phyloP scores from a whole-genome alignment of 2,329 filamentous ascomycete genomes.

The Cladosporium austrohemisphaericum region DNA sequence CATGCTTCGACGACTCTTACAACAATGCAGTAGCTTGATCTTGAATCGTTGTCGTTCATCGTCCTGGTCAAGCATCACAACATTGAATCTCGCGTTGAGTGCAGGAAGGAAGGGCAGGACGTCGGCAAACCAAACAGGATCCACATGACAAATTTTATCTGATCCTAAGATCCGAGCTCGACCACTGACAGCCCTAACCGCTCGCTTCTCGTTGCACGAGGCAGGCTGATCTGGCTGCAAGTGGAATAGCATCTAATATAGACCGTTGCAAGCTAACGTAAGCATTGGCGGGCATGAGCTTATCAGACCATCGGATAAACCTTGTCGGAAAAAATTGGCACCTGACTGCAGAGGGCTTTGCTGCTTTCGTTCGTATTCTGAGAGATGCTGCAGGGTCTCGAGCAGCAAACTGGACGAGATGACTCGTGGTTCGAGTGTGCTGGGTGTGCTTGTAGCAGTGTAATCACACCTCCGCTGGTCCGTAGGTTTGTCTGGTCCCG shows the following conservation, averaged over 20 bases:
- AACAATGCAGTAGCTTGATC: no score
- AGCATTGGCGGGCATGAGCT: not conserved
- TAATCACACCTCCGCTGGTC: no score
- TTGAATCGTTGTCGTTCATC: no score
- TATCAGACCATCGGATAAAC: slow-evolving; percentile 10
- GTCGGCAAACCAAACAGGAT: not conserved
- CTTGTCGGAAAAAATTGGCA: not conserved
- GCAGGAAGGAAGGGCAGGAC: no score
- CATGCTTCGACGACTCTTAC: no score
- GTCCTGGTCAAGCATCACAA: no score
- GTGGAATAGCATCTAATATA: not conserved
- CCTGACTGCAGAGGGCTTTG: not conserved
- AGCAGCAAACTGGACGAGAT: no score
- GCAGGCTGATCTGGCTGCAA: not conserved
- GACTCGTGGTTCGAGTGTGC: no score
- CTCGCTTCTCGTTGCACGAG: slow-evolving; percentile 3
- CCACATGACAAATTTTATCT: slow-evolving; percentile 6
- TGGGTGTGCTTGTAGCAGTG: no score
- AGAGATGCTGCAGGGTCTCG: no score
- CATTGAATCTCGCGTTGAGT: no score
- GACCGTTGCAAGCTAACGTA: slow-evolving; percentile 4
- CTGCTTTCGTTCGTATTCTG: slow-evolving; percentile 1
- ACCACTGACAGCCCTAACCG: not conserved
- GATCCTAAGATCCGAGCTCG: slow-evolving; percentile 8
- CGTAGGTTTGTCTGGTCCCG: no score